Evolutionary conservation across 176 grass and related monocot species (phyloP).

Genomic region (Ampelocalamus luodianensis): DNA sequence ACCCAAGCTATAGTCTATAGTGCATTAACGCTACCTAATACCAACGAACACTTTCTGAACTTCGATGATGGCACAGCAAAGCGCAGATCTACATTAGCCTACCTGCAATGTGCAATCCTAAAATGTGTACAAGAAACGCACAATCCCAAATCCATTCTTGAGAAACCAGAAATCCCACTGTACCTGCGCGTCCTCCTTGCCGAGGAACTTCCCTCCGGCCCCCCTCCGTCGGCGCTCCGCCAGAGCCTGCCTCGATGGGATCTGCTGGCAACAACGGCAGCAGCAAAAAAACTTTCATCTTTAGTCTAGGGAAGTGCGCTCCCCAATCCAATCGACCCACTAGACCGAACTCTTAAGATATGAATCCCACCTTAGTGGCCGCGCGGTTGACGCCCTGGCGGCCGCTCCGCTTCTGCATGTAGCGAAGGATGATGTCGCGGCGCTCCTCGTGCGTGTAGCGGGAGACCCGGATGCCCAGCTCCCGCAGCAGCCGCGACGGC

Average conservation of each 20-base stretch:
- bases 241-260: constrained; percentile 80
- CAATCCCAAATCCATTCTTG: not conserved
- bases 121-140: too few relatives aligned
- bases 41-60: not conserved
- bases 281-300: not conserved
- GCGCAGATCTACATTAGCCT: constrained; percentile 1
- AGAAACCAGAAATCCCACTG: constrained; percentile 3
- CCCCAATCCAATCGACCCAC: not conserved
- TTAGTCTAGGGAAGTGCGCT: not conserved
- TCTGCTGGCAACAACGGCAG: constrained; percentile 49
- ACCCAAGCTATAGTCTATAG: not conserved
- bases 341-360: constrained; percentile 3
- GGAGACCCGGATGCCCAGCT: constrained; percentile 82
- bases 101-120: constrained; percentile 14
- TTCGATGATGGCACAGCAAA: not conserved
- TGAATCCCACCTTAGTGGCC: constrained; percentile 64
- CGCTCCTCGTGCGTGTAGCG: constrained; percentile 93
- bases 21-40: not conserved
- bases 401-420: constrained; percentile 93
- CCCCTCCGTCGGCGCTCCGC: constrained; percentile 82
- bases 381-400: constrained; percentile 68
- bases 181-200: constrained; percentile 84
- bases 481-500: constrained; percentile 71
- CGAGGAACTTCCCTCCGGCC: constrained; percentile 80
- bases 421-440: constrained; percentile 90